These are phyloP conservation scores for Hanseniaspora pseudoguilliermondii DNA, from an alignment of 805 yeast genomes.

Conservation along the genomic window DNA sequence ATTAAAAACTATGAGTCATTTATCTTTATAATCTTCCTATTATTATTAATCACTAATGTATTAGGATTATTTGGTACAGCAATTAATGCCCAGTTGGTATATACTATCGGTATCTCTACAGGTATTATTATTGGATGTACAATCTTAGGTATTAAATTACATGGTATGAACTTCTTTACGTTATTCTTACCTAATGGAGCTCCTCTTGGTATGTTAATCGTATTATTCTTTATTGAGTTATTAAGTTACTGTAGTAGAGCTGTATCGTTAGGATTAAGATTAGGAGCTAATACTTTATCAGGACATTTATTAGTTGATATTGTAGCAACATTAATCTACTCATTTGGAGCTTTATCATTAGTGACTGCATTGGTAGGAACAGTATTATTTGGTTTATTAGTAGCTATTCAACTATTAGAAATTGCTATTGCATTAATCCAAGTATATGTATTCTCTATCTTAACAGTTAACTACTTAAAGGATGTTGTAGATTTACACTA, in stretches of 20 bases:
- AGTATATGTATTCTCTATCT: constrained; percentile 21
- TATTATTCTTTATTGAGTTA: constrained; percentile 22
- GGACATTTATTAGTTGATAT: constrained; percentile 23
- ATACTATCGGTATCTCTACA: constrained; percentile 17
- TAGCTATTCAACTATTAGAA: constrained; percentile 21
- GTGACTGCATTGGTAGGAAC: constrained; percentile 19
- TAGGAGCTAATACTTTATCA: constrained; percentile 22
- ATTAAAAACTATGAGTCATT: constrained; percentile 19
- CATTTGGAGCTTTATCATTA: constrained; percentile 20
- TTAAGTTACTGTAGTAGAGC: constrained; percentile 20
- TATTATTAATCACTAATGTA: constrained; percentile 19
- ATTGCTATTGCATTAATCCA: constrained; percentile 22
- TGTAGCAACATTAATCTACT: constrained; percentile 21
- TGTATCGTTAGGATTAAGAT: constrained; percentile 21
- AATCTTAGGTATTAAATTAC: constrained; percentile 16
- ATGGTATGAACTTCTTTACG: constrained; percentile 19
- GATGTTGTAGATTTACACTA: constrained; percentile 23
- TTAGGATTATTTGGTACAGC: constrained; percentile 20
- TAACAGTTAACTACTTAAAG: constrained; percentile 21
- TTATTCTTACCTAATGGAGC: constrained; percentile 22
- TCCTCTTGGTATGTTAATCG: constrained; percentile 19
- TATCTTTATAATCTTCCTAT: constrained; percentile 18
- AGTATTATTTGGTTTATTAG: constrained; percentile 18
- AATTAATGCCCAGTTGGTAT: constrained; percentile 19
- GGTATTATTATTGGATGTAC: constrained; percentile 19